Evolutionary conservation across 106 monocot species (phyloP), one percentile per base, ranked within the genome.

Genomic region (Dendrobium nobile): DNA sequence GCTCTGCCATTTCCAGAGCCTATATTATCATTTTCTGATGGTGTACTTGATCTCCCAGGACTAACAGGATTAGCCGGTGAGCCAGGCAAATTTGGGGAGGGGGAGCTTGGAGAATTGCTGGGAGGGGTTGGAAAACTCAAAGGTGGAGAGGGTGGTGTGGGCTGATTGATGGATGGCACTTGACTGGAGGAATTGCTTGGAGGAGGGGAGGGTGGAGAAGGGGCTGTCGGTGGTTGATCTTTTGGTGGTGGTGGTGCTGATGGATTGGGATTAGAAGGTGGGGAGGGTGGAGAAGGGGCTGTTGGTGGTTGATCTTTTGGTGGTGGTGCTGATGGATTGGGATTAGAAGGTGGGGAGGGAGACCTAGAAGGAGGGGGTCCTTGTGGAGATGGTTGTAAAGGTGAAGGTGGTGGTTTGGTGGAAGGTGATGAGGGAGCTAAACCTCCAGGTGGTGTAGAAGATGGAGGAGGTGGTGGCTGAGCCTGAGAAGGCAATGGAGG

Each of bases 181-280:
- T 4, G 9, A 73, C 37, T 2, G 67, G 51, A 74, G 70, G 43
- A 48, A 72, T 54, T 27, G 19, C 41, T 44, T 74, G 74, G 41
- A n/a, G 43, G 7, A 27, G 84, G 77, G 11, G 67, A 61, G 2
- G 82, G 74, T 72, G 84, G 77, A 6, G 72, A 19, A n/a, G 79
- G 54, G 9, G 79, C 11, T 43, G 59, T 13, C 22, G 83, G 47
- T 37, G 40, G 79, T n/a, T 45, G 77, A 22, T 61, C 28, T 9
- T 41, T 81, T 4, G 86, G 75, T 13, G 84, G 75, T 13, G 84
- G 76, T 11, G 79, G 73, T 13, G 86, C 40, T 1, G 80, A 58
- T 55, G 82, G 75, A 61, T 33, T 77, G 24, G 47, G 10, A 45
- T 4, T 41, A 1, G 77, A 56, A 17, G 88, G 31, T 31, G 84